Evolutionary conservation across 169 alveolate species (phyloP).

Genomic region (Eimeria sp.): DNA sequence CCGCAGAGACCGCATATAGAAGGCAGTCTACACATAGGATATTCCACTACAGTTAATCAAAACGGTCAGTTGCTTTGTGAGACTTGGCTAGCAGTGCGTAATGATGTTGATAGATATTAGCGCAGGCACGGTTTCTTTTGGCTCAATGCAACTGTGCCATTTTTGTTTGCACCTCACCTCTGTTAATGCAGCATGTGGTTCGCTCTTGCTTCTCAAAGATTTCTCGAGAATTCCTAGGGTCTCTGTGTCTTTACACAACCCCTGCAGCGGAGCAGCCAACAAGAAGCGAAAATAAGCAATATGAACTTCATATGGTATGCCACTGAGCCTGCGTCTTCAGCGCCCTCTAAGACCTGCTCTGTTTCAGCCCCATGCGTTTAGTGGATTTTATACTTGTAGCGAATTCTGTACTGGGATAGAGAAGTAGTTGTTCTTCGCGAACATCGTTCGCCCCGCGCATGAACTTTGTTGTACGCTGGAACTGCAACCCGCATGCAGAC

Average conservation of each 20-base stretch:
- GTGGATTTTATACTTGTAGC: background rate
- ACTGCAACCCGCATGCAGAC: constrained; percentile 7
- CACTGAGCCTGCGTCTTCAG: background rate
- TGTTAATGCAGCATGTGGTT: background rate
- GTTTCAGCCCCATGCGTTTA: background rate
- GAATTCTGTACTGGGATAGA: constrained; percentile 51
- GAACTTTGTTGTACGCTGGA: constrained; percentile 60
- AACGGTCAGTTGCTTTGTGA: background rate
- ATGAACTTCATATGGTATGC: background rate
- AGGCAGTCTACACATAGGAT: background rate
- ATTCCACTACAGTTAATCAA: background rate
- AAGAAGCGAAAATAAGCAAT: background rate
- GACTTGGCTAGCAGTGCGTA: background rate
- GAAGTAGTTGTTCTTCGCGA: constrained; percentile 32
- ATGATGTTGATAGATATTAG: background rate
- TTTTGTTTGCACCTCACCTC: background rate
- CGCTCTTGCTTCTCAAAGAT: constrained; percentile 24
- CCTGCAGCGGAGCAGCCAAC: background rate
- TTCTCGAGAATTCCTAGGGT: constrained; percentile 21
- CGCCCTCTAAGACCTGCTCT: background rate
- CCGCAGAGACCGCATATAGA: background rate
- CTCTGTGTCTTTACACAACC: constrained; percentile 51
- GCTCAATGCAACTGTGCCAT: background rate
- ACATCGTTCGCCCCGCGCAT: background rate
- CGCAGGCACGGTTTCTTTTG: background rate